These are phyloP conservation scores for Geosmithia flava DNA, from an alignment of 2,329 filamentous ascomycete genomes.

Conservation along the genomic window DNA sequence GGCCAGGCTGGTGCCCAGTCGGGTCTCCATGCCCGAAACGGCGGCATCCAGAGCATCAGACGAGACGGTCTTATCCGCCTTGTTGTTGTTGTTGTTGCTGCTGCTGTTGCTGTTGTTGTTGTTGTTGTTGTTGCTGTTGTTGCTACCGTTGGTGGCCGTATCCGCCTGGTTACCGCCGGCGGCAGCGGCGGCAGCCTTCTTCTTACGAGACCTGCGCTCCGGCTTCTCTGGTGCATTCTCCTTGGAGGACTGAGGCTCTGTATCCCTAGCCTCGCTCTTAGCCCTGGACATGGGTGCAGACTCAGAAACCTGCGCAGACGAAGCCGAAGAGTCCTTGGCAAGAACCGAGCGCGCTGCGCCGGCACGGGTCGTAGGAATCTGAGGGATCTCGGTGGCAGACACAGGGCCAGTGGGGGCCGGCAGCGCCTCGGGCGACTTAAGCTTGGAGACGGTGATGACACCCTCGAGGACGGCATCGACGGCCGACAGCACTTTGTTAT, in stretches of 20 bases:
- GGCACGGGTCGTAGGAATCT: conserved; percentile 21
- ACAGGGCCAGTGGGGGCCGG: conserved; percentile 23
- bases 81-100: conserved; percentile 1
- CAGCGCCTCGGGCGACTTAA: conserved; percentile 36
- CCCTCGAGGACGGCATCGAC: conserved; percentile 67
- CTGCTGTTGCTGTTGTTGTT: conserved; percentile 10
- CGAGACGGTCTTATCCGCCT: conserved; percentile 15
- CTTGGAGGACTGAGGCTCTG: conserved; percentile 25
- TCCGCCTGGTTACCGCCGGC: conserved; percentile 26
- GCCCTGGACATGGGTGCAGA: conserved; percentile 13
- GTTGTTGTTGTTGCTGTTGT: too few relatives aligned
- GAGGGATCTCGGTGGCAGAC: conserved; percentile 16
- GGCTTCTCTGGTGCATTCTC: conserved; percentile 38
- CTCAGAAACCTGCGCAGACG: not conserved
- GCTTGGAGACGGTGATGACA: conserved; percentile 60
- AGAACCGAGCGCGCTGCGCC: conserved; percentile 21
- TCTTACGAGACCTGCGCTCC: conserved; percentile 52
- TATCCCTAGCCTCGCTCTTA: conserved; percentile 34
- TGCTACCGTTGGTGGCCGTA: conserved; percentile 25
- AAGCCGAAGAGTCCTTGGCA: not conserved
- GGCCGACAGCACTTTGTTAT: conserved; percentile 74
- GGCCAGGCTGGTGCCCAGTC: conserved; percentile 35
- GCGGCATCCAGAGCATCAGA: conserved; percentile 39
- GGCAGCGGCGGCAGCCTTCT: conserved; percentile 46
- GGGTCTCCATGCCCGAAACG: conserved; percentile 39